Evolutionary conservation across 768 basidiomycete genomes (phyloP).

Genomic region (Russula virescens): DNA sequence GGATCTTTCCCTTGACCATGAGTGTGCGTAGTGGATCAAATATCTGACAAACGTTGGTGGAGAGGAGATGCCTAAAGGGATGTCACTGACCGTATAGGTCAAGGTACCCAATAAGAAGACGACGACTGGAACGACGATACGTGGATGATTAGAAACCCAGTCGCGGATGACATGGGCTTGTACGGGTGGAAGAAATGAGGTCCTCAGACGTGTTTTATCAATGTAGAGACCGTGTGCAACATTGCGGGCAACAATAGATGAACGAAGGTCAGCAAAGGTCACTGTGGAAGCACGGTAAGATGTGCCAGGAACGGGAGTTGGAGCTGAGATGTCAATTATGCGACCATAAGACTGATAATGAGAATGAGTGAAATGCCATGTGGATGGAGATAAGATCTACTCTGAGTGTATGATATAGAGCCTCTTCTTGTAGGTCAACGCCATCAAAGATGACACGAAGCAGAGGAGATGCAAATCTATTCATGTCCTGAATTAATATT

Average conservation of each 20-base stretch:
- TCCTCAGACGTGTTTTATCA: conserved; percentile 42
- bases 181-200: conserved; percentile 58
- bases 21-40: conserved; percentile 89
- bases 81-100: conserved; percentile 67
- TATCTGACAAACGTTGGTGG: conserved; percentile 45
- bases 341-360: conserved; percentile 68
- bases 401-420: conserved; percentile 69
- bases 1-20: conserved; percentile 75
- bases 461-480: conserved; percentile 67
- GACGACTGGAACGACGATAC: conserved; percentile 70
- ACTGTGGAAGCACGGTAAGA: conserved; percentile 60
- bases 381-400: conserved; percentile 38
- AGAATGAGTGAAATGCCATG: conserved; percentile 13
- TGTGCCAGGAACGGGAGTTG: conserved; percentile 58
- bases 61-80: neutral
- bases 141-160: conserved; percentile 85
- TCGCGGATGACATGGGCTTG: conserved; percentile 61
- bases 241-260: conserved; percentile 81
- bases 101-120: conserved; percentile 87
- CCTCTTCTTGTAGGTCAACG: conserved; percentile 77
- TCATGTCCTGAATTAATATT: conserved; percentile 62
- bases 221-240: conserved; percentile 56
- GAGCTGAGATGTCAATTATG: conserved; percentile 59
- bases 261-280: conserved; percentile 53
- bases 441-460: conserved; percentile 84